phyloP scores from a whole-genome alignment of 2,329 filamentous ascomycete species.

The Phaeosphaeria sp. region DNA sequence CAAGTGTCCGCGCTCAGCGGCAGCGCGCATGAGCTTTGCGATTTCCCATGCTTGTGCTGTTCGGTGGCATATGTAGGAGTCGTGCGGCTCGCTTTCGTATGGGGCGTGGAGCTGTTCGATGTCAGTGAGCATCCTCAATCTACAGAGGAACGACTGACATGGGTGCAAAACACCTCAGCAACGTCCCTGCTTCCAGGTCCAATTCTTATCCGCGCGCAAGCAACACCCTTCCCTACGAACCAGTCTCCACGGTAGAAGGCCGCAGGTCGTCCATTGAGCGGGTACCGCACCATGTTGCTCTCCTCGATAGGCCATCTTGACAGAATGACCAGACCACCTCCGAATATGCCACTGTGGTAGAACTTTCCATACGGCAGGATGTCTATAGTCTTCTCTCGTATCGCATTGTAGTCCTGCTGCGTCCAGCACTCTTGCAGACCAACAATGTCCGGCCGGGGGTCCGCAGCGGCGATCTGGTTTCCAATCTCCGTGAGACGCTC shows the following conservation, averaged over 20 bases:
- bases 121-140: conserved; percentile 44
- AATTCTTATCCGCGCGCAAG: conserved; percentile 78
- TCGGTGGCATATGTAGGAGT: conserved; percentile 89
- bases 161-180: conserved; percentile 91
- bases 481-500: conserved; percentile 86
- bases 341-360: conserved; percentile 88
- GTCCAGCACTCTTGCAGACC: conserved; percentile 97
- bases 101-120: conserved; percentile 74
- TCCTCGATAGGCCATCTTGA: conserved; percentile 93
- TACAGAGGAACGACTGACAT: conserved; percentile 57
- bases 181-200: conserved; percentile 70
- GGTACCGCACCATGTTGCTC: conserved; percentile 83
- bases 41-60: conserved; percentile 96
- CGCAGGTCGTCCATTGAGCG: conserved; percentile 91
- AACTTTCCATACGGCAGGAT: conserved; percentile 91
- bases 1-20: conserved; percentile 79
- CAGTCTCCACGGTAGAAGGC: conserved; percentile 95
- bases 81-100: conserved; percentile 79
- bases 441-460: conserved; percentile 80
- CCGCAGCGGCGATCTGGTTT: conserved; percentile 72
- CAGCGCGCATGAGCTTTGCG: conserved; percentile 83
- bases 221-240: conserved; percentile 95
- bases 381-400: conserved; percentile 74
- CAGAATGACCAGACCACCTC: conserved; percentile 85
- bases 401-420: conserved; percentile 79